Evolutionary conservation across 805 yeast genomes (phyloP).

Genomic region (Debaryomyces hansenii): DNA sequence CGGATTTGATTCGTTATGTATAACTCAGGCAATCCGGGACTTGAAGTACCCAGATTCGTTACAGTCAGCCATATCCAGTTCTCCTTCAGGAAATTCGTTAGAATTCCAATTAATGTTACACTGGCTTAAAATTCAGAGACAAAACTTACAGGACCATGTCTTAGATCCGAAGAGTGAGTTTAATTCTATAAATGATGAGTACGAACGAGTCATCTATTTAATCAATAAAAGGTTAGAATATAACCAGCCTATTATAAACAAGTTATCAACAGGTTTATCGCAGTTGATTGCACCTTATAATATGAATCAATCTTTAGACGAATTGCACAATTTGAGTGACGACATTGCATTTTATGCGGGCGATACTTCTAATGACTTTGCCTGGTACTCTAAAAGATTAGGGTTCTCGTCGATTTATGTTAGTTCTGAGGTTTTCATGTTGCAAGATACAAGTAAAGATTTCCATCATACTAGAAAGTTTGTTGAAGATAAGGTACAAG

Average conservation of each 20-base stretch:
- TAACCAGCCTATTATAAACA: constrained; percentile 48
- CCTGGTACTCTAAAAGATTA: constrained; percentile 90
- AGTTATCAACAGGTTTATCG: constrained; percentile 54
- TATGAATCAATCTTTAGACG: constrained; percentile 55
- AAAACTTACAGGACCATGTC: constrained; percentile 32
- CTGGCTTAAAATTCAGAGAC: constrained; percentile 46
- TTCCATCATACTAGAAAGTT: constrained; percentile 61
- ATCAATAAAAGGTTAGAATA: constrained; percentile 50
- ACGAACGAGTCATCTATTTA: constrained; percentile 44
- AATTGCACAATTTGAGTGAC: constrained; percentile 74
- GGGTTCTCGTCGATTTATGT: constrained; percentile 70
- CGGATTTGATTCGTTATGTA: constrained; percentile 52
- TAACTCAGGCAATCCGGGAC: constrained; percentile 48
- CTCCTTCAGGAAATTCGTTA: constrained; percentile 43
- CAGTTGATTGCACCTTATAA: constrained; percentile 67
- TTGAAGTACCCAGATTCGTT: constrained; percentile 54
- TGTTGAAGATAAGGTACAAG: constrained; percentile 58
- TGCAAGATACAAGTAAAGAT: constrained; percentile 63
- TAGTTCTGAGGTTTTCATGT: constrained; percentile 75
- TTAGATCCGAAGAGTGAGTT: constrained; percentile 26
- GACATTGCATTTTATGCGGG: constrained; percentile 81
- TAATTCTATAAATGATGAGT: constrained; percentile 34
- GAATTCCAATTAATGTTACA: constrained; percentile 58
- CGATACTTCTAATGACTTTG: constrained; percentile 75
- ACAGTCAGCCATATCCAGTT: constrained; percentile 37